Conservation (phyloP, 148 eudicot species). For the Camellia granthamiana region DNA sequence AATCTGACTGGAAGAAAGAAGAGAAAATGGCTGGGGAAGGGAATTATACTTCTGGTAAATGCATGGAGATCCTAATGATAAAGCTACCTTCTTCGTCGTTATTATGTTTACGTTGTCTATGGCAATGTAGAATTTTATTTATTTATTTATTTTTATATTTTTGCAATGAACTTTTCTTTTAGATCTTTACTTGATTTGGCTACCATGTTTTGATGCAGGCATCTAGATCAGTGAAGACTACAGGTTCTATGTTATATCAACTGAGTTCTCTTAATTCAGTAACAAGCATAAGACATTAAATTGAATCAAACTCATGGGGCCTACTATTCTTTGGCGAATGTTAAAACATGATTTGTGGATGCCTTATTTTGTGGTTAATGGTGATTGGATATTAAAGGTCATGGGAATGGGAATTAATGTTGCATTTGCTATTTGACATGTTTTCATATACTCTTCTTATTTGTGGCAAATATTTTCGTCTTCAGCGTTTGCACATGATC, state of each 20-base stretch:
- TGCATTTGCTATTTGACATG: no score
- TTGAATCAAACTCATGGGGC: no score
- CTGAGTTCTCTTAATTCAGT: slow-evolving; percentile 92
- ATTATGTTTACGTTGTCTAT: background rate
- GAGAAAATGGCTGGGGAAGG: slow-evolving; percentile 95
- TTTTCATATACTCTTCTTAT: no score
- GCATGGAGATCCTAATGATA: slow-evolving; percentile 84
- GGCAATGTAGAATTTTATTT: background rate
- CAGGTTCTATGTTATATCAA: slow-evolving; percentile 90
- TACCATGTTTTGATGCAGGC: slow-evolving; percentile 35
- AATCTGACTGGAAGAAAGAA: slow-evolving; percentile 95
- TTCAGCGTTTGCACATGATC: no score
- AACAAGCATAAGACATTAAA: slow-evolving; percentile 78
- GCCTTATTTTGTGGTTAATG: no score
- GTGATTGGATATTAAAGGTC: no score
- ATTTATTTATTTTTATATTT: background rate
- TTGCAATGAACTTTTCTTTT: background rate
- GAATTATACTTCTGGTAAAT: slow-evolving; percentile 95
- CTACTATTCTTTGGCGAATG: no score
- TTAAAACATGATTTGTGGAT: no score
- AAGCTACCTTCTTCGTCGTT: slow-evolving; percentile 40
- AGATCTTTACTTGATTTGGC: background rate
- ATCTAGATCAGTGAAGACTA: slow-evolving; percentile 93
- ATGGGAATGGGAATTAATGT: no score
- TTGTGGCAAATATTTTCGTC: no score